A percentile compares a stretch with the other conserved stretches of the same genome.
phyloP scores from a whole-genome alignment of 1,284 basidiomycete genomes.

The Tylopilus orsonianus region DNA sequence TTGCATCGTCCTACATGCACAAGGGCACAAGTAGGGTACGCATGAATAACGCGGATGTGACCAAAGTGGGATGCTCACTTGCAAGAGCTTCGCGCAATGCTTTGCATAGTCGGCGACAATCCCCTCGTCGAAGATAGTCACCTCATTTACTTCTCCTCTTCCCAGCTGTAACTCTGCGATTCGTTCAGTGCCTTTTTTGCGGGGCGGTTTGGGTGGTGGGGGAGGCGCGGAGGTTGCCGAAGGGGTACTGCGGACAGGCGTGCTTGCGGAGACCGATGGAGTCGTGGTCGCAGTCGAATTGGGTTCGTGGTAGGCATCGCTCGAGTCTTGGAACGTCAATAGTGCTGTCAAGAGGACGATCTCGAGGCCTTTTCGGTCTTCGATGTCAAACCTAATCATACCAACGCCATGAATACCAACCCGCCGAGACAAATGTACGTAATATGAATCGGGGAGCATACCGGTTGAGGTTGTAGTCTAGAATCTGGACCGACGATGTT shows the following conservation, averaged over 20 bases:
- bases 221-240: constrained; percentile 32
- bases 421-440: neutral
- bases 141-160: constrained; percentile 69
- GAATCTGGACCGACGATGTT: constrained; percentile 71
- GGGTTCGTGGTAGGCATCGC: constrained; percentile 52
- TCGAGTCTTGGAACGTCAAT: constrained; percentile 72
- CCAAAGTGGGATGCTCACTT: constrained; percentile 39
- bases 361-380: constrained; percentile 81
- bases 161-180: constrained; percentile 67
- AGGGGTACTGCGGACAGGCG: neutral
- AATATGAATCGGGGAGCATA: constrained; percentile 24
- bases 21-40: neutral
- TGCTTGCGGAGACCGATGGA: constrained; percentile 5
- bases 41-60: neutral
- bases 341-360: constrained; percentile 75
- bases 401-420: neutral
- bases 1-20: constrained; percentile 63
- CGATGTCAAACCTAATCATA: constrained; percentile 68
- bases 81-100: constrained; percentile 63
- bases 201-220: constrained; percentile 60
- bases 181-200: constrained; percentile 61
- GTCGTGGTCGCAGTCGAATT: constrained; percentile 9
- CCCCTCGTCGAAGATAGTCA: constrained; percentile 68
- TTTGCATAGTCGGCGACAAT: constrained; percentile 63
- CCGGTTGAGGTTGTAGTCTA: constrained; percentile 83